These are phyloP conservation scores for Cladosporium sp. DNA, from an alignment of 2,329 filamentous ascomycete species.

Conservation along the genomic window DNA sequence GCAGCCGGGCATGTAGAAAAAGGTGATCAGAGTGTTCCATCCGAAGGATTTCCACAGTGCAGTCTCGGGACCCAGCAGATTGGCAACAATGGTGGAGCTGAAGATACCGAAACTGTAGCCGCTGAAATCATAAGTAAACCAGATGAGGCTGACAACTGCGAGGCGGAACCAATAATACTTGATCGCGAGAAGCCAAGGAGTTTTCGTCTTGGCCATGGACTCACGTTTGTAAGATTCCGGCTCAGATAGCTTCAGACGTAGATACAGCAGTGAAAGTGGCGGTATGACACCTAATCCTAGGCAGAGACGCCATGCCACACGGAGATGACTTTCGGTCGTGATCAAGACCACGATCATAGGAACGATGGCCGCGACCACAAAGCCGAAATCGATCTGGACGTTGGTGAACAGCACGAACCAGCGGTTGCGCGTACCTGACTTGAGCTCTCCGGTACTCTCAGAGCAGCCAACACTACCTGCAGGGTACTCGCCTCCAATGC, in stretches of 20 bases:
- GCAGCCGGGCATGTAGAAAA: conserved; percentile 85
- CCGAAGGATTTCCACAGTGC: conserved; percentile 77
- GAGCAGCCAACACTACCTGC: conserved; percentile 81
- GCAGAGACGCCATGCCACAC: conserved; percentile 68
- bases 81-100: conserved; percentile 70
- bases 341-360: conserved; percentile 62
- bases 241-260: conserved; percentile 73
- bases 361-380: conserved; percentile 76
- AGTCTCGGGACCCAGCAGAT: conserved; percentile 58
- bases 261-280: conserved; percentile 67
- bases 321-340: background rate
- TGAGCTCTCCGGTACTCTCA: conserved; percentile 80
- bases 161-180: conserved; percentile 74
- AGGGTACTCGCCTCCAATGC: conserved; percentile 64
- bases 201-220: conserved; percentile 61
- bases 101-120: conserved; percentile 85
- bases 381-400: conserved; percentile 81
- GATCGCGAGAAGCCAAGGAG: conserved; percentile 53
- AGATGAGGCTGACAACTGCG: conserved; percentile 69
- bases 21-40: conserved; percentile 84
- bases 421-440: conserved; percentile 75
- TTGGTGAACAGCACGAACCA: conserved; percentile 86
- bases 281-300: conserved; percentile 79
- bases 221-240: conserved; percentile 74
- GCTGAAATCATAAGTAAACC: conserved; percentile 82